Evolutionary conservation across 1,284 basidiomycete genomes (phyloP).

Genomic region (Grifola frondosa): DNA sequence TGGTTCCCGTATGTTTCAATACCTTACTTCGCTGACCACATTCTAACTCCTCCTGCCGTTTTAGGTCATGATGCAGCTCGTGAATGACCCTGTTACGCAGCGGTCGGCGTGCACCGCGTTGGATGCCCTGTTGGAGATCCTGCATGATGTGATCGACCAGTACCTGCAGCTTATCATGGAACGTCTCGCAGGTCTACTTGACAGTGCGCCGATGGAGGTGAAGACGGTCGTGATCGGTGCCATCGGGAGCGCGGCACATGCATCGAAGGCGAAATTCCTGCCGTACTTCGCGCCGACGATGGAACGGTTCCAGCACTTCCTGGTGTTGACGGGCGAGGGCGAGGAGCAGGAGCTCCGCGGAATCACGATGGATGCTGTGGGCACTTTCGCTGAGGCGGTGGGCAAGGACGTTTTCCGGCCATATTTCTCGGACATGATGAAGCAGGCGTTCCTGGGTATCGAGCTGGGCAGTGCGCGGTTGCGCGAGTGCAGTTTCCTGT

Average conservation of each 20-base stretch:
- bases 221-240: slow-evolving; percentile 98
- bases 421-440: slow-evolving; percentile 96
- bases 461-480: slow-evolving; percentile 86
- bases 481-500: slow-evolving; percentile 96
- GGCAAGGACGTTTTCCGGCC: slow-evolving; percentile 94
- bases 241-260: slow-evolving; percentile 97
- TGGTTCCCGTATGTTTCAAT: slow-evolving; percentile 78
- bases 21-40: background rate
- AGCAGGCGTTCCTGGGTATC: slow-evolving; percentile 89
- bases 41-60: slow-evolving; percentile 3
- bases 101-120: slow-evolving; percentile 93
- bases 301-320: slow-evolving; percentile 85
- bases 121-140: slow-evolving; percentile 94
- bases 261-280: slow-evolving; percentile 90
- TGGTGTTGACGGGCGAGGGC: slow-evolving; percentile 79
- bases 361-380: slow-evolving; percentile 97
- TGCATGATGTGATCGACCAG: slow-evolving; percentile 87
- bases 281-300: slow-evolving; percentile 97
- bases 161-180: slow-evolving; percentile 98
- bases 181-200: slow-evolving; percentile 85
- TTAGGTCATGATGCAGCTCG: slow-evolving; percentile 85
- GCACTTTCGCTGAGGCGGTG: slow-evolving; percentile 97
- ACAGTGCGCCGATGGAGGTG: slow-evolving; percentile 82
- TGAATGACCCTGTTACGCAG: slow-evolving; percentile 88
- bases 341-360: slow-evolving; percentile 95